Percentiles rank a stretch among this genome's conserved stretches.
Evolutionary conservation across 192 early-diverging fungal genomes (phyloP).

Genomic region (Backusella macrospora): DNA sequence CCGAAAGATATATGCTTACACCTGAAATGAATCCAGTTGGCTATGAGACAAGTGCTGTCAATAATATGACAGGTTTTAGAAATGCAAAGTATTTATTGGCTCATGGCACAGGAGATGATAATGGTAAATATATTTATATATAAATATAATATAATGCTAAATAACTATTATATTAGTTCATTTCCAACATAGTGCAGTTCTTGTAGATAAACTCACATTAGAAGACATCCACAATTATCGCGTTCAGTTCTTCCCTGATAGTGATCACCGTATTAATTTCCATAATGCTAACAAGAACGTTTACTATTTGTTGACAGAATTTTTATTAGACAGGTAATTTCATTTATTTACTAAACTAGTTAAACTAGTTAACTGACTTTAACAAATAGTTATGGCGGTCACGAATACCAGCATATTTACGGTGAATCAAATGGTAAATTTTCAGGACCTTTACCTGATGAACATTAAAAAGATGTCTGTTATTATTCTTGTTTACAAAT

Average conservation of each 20-base stretch:
- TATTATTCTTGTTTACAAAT: no score
- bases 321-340: conserved; percentile 38
- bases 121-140: conserved; percentile 44
- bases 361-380: not conserved
- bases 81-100: conserved; percentile 80
- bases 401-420: conserved; percentile 39
- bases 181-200: conserved; percentile 84
- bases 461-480: conserved; percentile 1
- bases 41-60: conserved; percentile 77
- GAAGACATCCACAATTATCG: conserved; percentile 78
- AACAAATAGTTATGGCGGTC: conserved; percentile 37
- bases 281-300: conserved; percentile 74
- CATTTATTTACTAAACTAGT: not conserved
- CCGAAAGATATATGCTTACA: conserved; percentile 97
- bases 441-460: conserved; percentile 19
- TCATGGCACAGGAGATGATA: conserved; percentile 92
- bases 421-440: conserved; percentile 33
- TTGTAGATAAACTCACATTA: conserved; percentile 79
- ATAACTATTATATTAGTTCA: conserved; percentile 62
- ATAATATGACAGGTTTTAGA: conserved; percentile 81
- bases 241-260: conserved; percentile 88
- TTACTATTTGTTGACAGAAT: conserved; percentile 46
- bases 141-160: not conserved
- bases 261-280: conserved; percentile 83
- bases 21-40: conserved; percentile 76